phyloP scores from a whole-genome alignment of 2,329 filamentous ascomycete genomes.

The Talaromyces verruculosus region DNA sequence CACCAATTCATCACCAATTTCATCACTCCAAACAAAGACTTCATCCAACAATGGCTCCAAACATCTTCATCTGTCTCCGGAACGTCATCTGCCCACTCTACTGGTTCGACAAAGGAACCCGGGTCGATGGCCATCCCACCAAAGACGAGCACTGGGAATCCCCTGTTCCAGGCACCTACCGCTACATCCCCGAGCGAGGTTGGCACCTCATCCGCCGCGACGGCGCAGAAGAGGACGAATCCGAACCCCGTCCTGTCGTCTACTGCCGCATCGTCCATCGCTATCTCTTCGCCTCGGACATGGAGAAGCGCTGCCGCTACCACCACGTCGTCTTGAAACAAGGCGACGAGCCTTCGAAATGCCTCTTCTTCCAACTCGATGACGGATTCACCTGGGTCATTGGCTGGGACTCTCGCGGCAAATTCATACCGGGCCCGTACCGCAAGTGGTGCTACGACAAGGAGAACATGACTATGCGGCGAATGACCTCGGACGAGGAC shows the following conservation, averaged over 20 bases:
- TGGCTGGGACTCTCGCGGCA: slow-evolving; percentile 51
- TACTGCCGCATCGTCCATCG: slow-evolving; percentile 53
- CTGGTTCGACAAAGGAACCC: slow-evolving; percentile 49
- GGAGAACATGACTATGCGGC: slow-evolving; percentile 39
- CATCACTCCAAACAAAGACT: neutral
- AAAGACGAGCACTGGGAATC: slow-evolving; percentile 50
- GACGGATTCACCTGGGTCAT: slow-evolving; percentile 52
- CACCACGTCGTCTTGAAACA: slow-evolving; percentile 41
- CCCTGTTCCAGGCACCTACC: slow-evolving; percentile 52
- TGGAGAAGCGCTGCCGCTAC: slow-evolving; percentile 48
- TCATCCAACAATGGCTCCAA: slow-evolving; percentile 48
- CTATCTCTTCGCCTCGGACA: slow-evolving; percentile 50
- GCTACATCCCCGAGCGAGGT: slow-evolving; percentile 51
- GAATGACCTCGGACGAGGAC: slow-evolving; percentile 35
- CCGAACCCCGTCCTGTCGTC: slow-evolving; percentile 39
- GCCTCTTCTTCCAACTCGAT: slow-evolving; percentile 52
- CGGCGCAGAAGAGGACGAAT: slow-evolving; percentile 30
- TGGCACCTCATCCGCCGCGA: slow-evolving; percentile 52
- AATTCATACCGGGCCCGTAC: slow-evolving; percentile 54
- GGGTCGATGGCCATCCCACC: slow-evolving; percentile 40
- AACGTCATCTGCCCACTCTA: slow-evolving; percentile 50
- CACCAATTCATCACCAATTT: neutral
- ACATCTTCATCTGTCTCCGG: slow-evolving; percentile 52
- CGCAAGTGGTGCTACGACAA: slow-evolving; percentile 51
- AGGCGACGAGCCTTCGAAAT: slow-evolving; percentile 40